Evolutionary conservation across 1,284 basidiomycete species (phyloP).

Genomic region (Cutaneotrichosporon sp.): DNA sequence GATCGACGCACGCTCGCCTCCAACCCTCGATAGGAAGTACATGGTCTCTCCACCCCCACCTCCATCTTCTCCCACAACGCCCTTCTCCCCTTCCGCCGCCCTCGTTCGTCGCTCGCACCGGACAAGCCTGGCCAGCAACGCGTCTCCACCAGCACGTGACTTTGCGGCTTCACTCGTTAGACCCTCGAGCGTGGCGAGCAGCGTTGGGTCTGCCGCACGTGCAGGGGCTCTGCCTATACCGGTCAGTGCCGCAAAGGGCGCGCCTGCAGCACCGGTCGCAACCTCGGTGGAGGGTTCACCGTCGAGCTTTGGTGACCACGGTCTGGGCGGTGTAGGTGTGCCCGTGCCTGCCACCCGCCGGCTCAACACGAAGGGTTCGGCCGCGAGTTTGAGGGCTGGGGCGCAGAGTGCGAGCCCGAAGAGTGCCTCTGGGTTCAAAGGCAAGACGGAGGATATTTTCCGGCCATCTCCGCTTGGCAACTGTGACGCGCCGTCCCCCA

Average conservation of each 20-base stretch:
- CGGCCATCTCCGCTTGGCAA: slow-evolving; percentile 7
- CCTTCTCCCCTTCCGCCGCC: slow-evolving; percentile 8
- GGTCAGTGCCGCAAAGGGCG: slow-evolving; percentile 23
- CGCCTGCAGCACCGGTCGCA: slow-evolving; percentile 41
- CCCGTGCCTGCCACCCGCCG: slow-evolving; percentile 6
- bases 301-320: slow-evolving; percentile 13
- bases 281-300: slow-evolving; percentile 20
- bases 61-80: not conserved
- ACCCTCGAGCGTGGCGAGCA: slow-evolving; percentile 30
- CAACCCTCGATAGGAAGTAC: not conserved
- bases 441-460: slow-evolving; percentile 5
- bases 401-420: not conserved
- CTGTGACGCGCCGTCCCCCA: not conserved
- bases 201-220: slow-evolving; percentile 29
- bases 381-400: slow-evolving; percentile 13
- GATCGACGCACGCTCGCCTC: not conserved
- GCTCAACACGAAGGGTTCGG: slow-evolving; percentile 12
- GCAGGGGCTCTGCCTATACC: slow-evolving; percentile 26
- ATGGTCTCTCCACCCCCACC: slow-evolving; percentile 11
- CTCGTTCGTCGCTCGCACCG: slow-evolving; percentile 11
- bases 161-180: slow-evolving; percentile 27
- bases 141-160: slow-evolving; percentile 22
- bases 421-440: not conserved
- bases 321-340: not conserved
- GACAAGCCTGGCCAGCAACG: slow-evolving; percentile 7